phyloP scores from a whole-genome alignment of 2,329 filamentous ascomycete species.

The Penicillium sp. region DNA sequence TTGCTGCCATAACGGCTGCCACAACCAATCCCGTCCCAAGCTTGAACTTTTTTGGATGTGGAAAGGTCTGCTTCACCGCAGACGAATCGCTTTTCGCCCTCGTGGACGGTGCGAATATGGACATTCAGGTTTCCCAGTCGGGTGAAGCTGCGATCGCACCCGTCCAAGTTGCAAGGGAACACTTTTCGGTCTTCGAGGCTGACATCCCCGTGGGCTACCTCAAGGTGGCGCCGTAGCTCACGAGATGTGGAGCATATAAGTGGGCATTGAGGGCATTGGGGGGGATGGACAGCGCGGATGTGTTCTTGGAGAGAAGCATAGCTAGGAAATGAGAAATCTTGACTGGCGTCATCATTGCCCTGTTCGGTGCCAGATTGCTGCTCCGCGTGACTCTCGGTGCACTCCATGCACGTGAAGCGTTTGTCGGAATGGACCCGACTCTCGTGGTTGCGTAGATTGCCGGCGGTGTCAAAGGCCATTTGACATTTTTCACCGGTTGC shows the following conservation, averaged over 20 bases:
- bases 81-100: constrained; percentile 72
- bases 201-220: constrained; percentile 69
- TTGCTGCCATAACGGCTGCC: constrained; percentile 76
- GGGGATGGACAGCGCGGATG: constrained; percentile 70
- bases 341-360: constrained; percentile 11
- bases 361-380: constrained; percentile 36
- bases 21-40: constrained; percentile 72
- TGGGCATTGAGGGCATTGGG: constrained; percentile 72
- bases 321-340: constrained; percentile 67
- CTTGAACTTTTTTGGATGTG: constrained; percentile 57
- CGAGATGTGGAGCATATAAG: constrained; percentile 66
- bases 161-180: constrained; percentile 66
- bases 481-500: constrained; percentile 60
- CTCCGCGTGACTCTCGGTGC: constrained; percentile 49
- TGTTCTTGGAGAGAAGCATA: constrained; percentile 72
- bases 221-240: constrained; percentile 74
- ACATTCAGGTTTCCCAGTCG: constrained; percentile 79
- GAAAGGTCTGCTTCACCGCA: constrained; percentile 71
- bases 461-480: constrained; percentile 72
- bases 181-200: constrained; percentile 64
- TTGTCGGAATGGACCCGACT: constrained; percentile 69
- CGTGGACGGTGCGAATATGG: constrained; percentile 76
- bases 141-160: constrained; percentile 77
- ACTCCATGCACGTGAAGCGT: constrained; percentile 77
- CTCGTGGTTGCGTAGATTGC: constrained; percentile 70